Percentiles rank a stretch among this genome's conserved stretches.
These are phyloP conservation scores for Chara braunii DNA, from an alignment of 139 green algal genomes.

Conservation along the genomic window DNA sequence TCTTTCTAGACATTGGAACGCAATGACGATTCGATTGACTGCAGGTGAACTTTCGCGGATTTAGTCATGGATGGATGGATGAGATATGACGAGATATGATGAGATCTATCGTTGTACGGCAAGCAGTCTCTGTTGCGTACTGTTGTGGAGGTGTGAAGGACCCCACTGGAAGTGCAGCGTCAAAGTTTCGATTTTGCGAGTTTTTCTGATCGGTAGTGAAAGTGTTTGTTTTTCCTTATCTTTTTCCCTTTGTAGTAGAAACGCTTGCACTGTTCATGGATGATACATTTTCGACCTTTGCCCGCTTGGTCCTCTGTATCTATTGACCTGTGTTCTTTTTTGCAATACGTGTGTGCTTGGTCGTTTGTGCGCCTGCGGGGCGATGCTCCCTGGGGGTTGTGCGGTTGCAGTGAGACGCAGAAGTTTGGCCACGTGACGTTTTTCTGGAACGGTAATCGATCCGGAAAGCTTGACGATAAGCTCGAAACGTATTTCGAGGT, in stretches of 20 bases:
- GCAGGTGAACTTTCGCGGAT: no score
- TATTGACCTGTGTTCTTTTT: background rate
- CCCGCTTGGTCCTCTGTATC: background rate
- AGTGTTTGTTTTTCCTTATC: background rate
- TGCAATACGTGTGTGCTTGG: background rate
- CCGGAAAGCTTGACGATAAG: slow-evolving; percentile 79
- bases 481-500: slow-evolving; percentile 91
- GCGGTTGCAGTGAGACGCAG: slow-evolving; percentile 69
- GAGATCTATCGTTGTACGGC: no score
- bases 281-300: slow-evolving; percentile 1
- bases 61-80: no score
- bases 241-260: background rate
- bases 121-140: no score
- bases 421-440: slow-evolving; percentile 93
- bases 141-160: no score
- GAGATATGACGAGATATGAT: no score
- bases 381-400: background rate
- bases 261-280: background rate
- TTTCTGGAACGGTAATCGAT: slow-evolving; percentile 98
- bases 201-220: no score
- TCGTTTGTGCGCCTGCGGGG: background rate
- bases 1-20: no score
- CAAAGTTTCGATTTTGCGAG: no score
- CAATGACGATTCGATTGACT: no score
- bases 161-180: no score